These are phyloP conservation scores for Platanthera guangdongensis DNA, from an alignment of 106 monocot genomes.

Conservation along the genomic window DNA sequence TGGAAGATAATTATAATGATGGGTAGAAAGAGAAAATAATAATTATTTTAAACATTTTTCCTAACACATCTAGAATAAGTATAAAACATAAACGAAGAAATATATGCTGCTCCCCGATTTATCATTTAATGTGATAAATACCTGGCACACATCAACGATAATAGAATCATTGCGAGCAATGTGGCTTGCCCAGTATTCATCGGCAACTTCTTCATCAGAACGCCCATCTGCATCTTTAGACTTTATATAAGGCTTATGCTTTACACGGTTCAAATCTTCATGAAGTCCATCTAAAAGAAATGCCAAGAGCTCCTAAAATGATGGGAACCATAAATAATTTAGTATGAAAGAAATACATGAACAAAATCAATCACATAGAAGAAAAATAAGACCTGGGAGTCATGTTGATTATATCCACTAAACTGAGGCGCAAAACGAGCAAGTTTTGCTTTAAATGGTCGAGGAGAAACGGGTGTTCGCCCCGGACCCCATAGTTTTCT, in stretches of 20 bases:
- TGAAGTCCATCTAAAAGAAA: constrained; percentile 98
- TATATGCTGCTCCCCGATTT: not conserved
- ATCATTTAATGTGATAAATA: constrained; percentile 17
- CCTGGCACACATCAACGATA: constrained; percentile 99
- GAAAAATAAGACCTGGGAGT: constrained; percentile 66
- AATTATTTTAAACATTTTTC: not conserved
- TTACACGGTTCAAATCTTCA: constrained; percentile 97
- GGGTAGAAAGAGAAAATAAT: not conserved
- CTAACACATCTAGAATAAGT: not conserved
- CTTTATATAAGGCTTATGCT: constrained; percentile 86
- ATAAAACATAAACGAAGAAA: not conserved
- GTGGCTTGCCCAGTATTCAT: constrained; percentile 99
- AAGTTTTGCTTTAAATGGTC: constrained; percentile 96
- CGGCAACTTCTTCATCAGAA: constrained; percentile 95
- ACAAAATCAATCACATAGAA: constrained; percentile 8
- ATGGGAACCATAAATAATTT: not conserved
- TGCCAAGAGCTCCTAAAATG: constrained; percentile 84
- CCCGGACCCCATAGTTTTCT: constrained; percentile 94
- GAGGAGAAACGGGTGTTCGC: constrained; percentile 79
- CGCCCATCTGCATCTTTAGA: constrained; percentile 95
- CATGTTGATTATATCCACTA: constrained; percentile 98
- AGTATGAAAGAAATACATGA: not conserved
- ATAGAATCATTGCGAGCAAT: constrained; percentile 99
- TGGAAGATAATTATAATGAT: not conserved
- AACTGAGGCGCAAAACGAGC: constrained; percentile 98